Evolutionary conservation across 2,329 filamentous ascomycete genomes (phyloP).

Genomic region (Raffaelea ambrosiae): DNA sequence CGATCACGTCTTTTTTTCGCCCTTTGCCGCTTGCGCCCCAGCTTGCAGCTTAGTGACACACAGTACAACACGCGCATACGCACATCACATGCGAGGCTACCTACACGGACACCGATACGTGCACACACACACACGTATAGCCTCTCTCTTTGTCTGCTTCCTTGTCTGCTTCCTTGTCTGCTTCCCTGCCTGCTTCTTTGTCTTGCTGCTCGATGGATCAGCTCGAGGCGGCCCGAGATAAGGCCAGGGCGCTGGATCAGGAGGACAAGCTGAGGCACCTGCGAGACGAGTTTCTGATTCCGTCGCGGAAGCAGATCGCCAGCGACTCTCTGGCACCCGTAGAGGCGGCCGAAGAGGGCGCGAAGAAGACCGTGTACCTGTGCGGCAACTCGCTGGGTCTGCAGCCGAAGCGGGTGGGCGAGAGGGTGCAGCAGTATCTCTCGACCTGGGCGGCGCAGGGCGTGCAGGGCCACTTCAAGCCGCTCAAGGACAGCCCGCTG

Average conservation of each 20-base stretch:
- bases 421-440: slow-evolving; percentile 64
- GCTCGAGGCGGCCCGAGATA: too few species aligned
- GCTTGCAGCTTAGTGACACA: too few species aligned
- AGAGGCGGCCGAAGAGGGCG: neutral
- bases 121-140: too few species aligned
- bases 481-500: slow-evolving; percentile 59
- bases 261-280: slow-evolving; percentile 52
- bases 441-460: slow-evolving; percentile 79
- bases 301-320: slow-evolving; percentile 45
- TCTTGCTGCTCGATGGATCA: too few species aligned
- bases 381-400: slow-evolving; percentile 86
- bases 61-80: too few species aligned
- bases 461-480: slow-evolving; percentile 74
- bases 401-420: slow-evolving; percentile 63
- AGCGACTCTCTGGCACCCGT: neutral
- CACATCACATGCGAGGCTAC: too few species aligned
- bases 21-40: too few species aligned
- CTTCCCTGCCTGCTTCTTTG: too few species aligned
- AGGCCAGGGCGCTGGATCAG: slow-evolving; percentile 44
- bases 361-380: slow-evolving; percentile 56
- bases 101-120: too few species aligned
- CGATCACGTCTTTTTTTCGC: too few species aligned
- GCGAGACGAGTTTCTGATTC: slow-evolving; percentile 67
- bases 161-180: too few species aligned
- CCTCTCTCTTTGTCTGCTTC: too few species aligned